Evolutionary conservation across 169 alveolate species (phyloP).

Genomic region (Ophryocystis elektroscirrha): DNA sequence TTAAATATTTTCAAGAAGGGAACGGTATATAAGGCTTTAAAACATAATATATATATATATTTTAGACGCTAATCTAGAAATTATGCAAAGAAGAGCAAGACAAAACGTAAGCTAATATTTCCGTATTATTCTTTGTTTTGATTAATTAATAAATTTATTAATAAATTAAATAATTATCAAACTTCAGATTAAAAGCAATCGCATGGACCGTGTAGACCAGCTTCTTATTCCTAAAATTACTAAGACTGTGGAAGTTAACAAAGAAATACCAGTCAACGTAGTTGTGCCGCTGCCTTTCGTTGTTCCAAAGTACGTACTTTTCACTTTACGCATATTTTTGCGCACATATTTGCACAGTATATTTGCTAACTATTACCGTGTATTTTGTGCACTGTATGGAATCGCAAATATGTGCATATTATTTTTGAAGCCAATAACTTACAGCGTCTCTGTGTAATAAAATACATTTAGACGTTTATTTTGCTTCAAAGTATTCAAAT

Average conservation of each 20-base stretch:
- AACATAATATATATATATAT: not conserved
- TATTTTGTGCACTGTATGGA: too few species aligned
- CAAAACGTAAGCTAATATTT: slow-evolving; percentile 11
- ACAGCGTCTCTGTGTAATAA: too few species aligned
- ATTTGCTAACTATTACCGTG: too few species aligned
- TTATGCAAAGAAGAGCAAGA: slow-evolving; percentile 10
- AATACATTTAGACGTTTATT: too few species aligned
- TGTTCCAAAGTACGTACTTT: slow-evolving; percentile 38
- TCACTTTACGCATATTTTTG: too few species aligned
- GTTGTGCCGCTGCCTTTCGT: slow-evolving; percentile 54
- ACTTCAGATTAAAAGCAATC: slow-evolving; percentile 3
- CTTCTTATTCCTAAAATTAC: slow-evolving; percentile 40
- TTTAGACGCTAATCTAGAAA: not conserved
- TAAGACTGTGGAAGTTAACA: slow-evolving; percentile 34
- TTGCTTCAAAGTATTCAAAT: too few species aligned
- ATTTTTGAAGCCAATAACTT: too few species aligned
- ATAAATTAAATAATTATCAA: slow-evolving; percentile 2
- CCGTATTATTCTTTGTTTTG: slow-evolving; percentile 1
- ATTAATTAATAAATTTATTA: not conserved
- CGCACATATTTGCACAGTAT: too few species aligned
- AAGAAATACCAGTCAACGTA: slow-evolving; percentile 45
- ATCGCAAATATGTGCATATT: too few species aligned
- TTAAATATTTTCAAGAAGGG: not conserved
- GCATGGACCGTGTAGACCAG: slow-evolving; percentile 32
- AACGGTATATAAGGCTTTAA: not conserved